Conservation (phyloP, 2,329 filamentous ascomycete genomes). For the Penicillium capsulatum region DNA sequence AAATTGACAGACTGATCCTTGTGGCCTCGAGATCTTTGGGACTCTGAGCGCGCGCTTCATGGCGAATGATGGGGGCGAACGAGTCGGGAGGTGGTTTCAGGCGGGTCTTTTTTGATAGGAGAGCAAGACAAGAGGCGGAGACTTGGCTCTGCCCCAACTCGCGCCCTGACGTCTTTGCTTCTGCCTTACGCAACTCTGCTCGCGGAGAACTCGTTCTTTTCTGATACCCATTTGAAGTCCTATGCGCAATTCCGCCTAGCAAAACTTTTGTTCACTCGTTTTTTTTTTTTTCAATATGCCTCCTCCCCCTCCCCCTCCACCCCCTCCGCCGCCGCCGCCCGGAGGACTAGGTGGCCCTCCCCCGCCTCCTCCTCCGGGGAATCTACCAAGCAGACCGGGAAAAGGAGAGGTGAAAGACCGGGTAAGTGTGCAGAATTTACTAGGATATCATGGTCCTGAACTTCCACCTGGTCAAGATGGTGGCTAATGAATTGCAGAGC, state of each 20-base stretch:
- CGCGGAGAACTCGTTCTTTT: slow-evolving; percentile 10
- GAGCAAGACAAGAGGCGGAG: slow-evolving; percentile 28
- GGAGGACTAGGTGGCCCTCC: slow-evolving; percentile 57
- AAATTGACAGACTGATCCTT: slow-evolving; percentile 36
- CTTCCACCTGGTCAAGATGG: background rate
- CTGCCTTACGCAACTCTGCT: slow-evolving; percentile 20
- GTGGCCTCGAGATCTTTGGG: slow-evolving; percentile 22
- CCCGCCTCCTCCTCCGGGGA: slow-evolving; percentile 55
- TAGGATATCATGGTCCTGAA: background rate
- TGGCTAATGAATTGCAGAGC: slow-evolving; percentile 53
- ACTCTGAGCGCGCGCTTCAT: slow-evolving; percentile 37
- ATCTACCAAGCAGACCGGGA: slow-evolving; percentile 56
- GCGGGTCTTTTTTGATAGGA: slow-evolving; percentile 18
- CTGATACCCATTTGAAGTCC: slow-evolving; percentile 7
- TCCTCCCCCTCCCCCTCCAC: slow-evolving; percentile 63
- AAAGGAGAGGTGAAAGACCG: slow-evolving; percentile 54
- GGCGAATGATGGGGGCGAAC: slow-evolving; percentile 9
- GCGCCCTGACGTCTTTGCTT: slow-evolving; percentile 26
- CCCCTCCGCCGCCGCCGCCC: slow-evolving; percentile 64
- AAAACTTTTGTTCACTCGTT: slow-evolving; percentile 9
- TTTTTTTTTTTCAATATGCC: slow-evolving; percentile 34
- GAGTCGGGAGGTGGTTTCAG: slow-evolving; percentile 3
- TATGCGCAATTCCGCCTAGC: slow-evolving; percentile 5
- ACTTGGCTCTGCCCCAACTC: slow-evolving; percentile 22
- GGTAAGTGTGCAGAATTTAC: slow-evolving; percentile 49